Evolutionary conservation across 345 rosid genomes (phyloP), one percentile per base, ranked within the genome.

Genomic region (Citrus glauca): DNA sequence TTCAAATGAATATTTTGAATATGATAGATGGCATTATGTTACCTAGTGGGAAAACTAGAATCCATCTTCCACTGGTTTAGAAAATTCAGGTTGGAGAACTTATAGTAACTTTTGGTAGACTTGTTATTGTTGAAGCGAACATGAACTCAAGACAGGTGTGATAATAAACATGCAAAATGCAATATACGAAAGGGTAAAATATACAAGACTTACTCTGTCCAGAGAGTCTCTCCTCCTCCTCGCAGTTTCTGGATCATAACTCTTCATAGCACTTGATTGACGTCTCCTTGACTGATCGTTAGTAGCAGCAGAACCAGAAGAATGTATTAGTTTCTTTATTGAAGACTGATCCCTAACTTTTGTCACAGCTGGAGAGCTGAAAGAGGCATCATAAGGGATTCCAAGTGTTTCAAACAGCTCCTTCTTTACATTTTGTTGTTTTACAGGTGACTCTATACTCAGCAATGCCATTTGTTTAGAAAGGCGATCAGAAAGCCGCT

Each of bases 191-290:
- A 42, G 64, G 60, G 74, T 79, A 57, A 42, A 71, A 55, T 24
- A 40, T 75, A 76, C 55, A 67, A 59, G 33, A 45, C 74, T 85
- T 87, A 91, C 98, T 91, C 86, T 86, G 84, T 90, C 98, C 72
- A 96, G 78, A 10, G 98, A 96, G 78, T 96, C 95, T 82, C 98
- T 88, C 81, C 91, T 91, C 81, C 99, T 92, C 89, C 99, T 88
- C 16, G 91, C 86, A 76, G 89, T 90, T 85, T 91, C 99, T 71
- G 94, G 87, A 73, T 91, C 97, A 73, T 84, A 84, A 81, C 82
- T 82, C 82, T 88, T 92, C 77, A 66, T 63, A 67, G 88, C 90
- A 88, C 94, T 86, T 66, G 90, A 88, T 71, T 82, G 91, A 71
- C 76, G 78, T 70, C 89, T 90, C 80, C 85, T 81, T 62, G 91